Base-by-base conservation (phyloP, 1,284 basidiomycete species). In the Microstroma glucosiphilum region DNA sequence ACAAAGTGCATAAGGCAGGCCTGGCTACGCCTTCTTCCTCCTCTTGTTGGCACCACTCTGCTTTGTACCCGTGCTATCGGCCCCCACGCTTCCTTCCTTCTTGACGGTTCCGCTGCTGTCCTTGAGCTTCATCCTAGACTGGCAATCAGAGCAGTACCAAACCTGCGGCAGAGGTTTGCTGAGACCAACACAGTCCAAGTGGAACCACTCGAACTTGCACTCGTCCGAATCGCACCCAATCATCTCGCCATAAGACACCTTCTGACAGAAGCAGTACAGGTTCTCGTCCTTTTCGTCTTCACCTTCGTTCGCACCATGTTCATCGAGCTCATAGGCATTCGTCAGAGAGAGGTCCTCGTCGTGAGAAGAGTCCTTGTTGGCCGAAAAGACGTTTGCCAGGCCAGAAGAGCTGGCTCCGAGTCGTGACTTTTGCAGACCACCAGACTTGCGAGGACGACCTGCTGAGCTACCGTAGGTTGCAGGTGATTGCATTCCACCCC, bases 201-300 rank as follows among this genome's bases (percentile, higher is more conserved):
- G 77, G 67, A 78, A 78, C 77, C 77, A 78, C 62, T 78, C 75
- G 43, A 60, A 69, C 59, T 70, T 73, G 68, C 75, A 78, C 51
- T 76, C 73, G 19, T 66, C 64, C 12, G 56, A 53, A 41, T 66
- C 64, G 37, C 66, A 66, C 12, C 66, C 64, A 55, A 68, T 66
- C 66, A 68, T 68, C 64, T 78, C 77, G 21, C 77, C 77, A 30
- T 76, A 78, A 9, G 75, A 77, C 1, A 73, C 71, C 1, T 73
- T 65, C 64, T 77, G 77, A 56, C 77, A 78, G 69, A 72, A 74
- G 55, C 77, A 78, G 68, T 78, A 78, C 1, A 73, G 67, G 55
- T 70, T 72, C 58, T 77, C 73, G 61, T 78, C 77, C 37, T 69
- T 64, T 42, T 72, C 70, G 13, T 67, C 67, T 13, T 67, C 69